Conservation (phyloP, 2,329 filamentous ascomycete species). For the Albophoma yamanashiensis region DNA sequence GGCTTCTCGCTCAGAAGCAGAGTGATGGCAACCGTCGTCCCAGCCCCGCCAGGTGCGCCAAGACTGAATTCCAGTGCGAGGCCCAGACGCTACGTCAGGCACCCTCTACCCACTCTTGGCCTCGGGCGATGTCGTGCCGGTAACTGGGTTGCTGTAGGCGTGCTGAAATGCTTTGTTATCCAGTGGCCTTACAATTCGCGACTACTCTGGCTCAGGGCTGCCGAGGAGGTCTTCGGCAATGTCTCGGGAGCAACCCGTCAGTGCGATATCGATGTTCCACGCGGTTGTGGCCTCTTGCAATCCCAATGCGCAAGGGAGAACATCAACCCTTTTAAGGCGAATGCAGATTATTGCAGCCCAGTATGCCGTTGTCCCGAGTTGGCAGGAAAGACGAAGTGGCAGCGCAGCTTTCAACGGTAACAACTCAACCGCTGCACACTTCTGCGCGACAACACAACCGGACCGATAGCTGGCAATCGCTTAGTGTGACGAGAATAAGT, state of each 20-base stretch:
- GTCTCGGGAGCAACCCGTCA: neutral
- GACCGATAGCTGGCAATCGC: neutral
- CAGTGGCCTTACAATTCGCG: neutral
- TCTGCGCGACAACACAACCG: neutral
- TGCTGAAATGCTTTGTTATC: neutral
- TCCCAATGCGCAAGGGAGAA: neutral
- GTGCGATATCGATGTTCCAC: neutral
- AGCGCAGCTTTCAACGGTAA: neutral
- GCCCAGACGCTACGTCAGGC: slow-evolving; percentile 4
- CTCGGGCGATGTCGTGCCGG: neutral
- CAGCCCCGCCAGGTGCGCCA: slow-evolving; percentile 8
- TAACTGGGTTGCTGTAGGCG: neutral
- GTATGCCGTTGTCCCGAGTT: neutral
- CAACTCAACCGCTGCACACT: neutral
- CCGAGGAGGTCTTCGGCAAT: neutral
- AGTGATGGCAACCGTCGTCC: neutral
- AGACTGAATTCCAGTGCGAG: slow-evolving; percentile 14
- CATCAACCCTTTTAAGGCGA: neutral
- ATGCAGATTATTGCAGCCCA: neutral
- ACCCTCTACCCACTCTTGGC: neutral
- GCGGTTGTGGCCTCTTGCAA: too few relatives aligned
- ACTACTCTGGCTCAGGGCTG: neutral
- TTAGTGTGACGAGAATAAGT: neutral
- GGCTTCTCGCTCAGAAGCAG: neutral
- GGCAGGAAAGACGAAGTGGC: neutral